phyloP scores from a whole-genome alignment of 2,329 filamentous ascomycete genomes.

The Pseudogymnoascus sp. region DNA sequence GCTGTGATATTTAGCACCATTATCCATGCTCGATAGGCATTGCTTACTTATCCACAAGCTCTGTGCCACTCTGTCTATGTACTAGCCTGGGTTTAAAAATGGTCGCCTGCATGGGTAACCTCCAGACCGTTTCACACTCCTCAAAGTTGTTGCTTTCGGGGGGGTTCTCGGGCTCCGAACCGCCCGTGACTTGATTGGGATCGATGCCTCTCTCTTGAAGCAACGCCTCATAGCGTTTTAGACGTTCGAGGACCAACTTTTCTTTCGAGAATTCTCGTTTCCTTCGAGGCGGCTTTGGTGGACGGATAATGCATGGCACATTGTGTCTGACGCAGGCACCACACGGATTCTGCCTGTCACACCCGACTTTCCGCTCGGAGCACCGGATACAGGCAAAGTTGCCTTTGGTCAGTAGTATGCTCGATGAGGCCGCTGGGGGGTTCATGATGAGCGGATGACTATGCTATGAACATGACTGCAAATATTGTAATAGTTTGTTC shows the following conservation, averaged over 20 bases:
- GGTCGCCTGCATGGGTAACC: conserved; percentile 11
- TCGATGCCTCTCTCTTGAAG: conserved; percentile 19
- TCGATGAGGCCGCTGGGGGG: not conserved
- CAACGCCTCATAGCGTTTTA: conserved; percentile 16
- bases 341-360: conserved; percentile 35
- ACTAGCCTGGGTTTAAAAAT: conserved; percentile 17
- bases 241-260: conserved; percentile 7
- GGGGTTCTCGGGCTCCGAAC: conserved; percentile 11
- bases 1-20: conserved; percentile 18
- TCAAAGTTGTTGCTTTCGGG: not conserved
- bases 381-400: conserved; percentile 11
- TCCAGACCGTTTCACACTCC: conserved; percentile 2
- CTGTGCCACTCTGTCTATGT: conserved; percentile 16
- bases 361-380: conserved; percentile 34
- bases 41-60: conserved; percentile 23
- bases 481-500: not conserved
- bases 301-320: conserved; percentile 10
- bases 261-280: conserved; percentile 11
- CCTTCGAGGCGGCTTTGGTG: conserved; percentile 11
- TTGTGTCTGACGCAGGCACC: conserved; percentile 35
- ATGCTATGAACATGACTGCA: not conserved
- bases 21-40: not conserved
- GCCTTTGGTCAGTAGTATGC: not conserved
- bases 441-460: not conserved
- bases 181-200: conserved; percentile 11